These are phyloP conservation scores for Stephania cephalantha DNA, from an alignment of 164 flowering plant genomes.

Conservation along the genomic window DNA sequence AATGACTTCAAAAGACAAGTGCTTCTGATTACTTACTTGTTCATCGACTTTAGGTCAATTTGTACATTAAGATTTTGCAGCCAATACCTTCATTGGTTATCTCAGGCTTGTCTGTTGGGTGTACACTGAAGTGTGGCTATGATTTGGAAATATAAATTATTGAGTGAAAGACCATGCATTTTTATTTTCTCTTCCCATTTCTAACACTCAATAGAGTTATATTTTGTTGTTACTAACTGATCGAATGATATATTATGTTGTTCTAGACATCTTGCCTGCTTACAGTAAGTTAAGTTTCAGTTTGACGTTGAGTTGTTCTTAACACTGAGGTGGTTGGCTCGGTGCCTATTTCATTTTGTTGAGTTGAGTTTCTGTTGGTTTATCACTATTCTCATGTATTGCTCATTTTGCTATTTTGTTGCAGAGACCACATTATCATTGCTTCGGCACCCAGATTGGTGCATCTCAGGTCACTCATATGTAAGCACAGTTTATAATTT, in stretches of 20 bases:
- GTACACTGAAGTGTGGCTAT: background rate
- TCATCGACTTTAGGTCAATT: background rate
- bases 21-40: background rate
- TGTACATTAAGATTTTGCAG: background rate
- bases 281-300: background rate
- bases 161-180: background rate
- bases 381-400: background rate
- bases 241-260: background rate
- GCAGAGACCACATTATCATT: conserved; percentile 84
- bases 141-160: background rate
- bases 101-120: background rate
- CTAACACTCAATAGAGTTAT: background rate
- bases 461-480: conserved; percentile 91
- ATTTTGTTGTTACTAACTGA: background rate
- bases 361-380: background rate
- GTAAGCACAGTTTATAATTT: conserved; percentile 42
- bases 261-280: background rate
- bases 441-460: conserved; percentile 91
- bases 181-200: background rate
- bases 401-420: conserved; percentile 13
- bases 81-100: background rate
- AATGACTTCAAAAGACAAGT: background rate
- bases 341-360: background rate
- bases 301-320: no score
- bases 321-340: background rate